Evolutionary conservation across 257 asterid genomes (phyloP).

Genomic region (Salvia splendens): DNA sequence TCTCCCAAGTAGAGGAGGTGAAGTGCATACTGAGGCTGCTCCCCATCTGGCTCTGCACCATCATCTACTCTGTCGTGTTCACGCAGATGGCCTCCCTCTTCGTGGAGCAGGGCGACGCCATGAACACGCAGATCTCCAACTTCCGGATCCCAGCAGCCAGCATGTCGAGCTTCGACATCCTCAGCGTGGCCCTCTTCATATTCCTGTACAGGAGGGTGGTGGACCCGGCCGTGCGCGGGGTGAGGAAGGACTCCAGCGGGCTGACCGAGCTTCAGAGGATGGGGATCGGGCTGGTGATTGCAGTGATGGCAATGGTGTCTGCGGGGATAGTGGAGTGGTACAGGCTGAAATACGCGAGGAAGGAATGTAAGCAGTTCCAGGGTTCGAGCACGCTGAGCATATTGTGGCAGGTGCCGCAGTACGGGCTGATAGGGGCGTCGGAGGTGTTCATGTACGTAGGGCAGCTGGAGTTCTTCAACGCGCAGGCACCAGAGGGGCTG

Average conservation of each 20-base stretch:
- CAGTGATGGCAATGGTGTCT: constrained; percentile 72
- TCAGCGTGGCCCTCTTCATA: constrained; percentile 81
- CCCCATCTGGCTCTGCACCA: constrained; percentile 98
- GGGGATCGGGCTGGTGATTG: constrained; percentile 89
- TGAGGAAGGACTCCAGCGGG: constrained; percentile 43
- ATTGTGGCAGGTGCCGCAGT: constrained; percentile 94
- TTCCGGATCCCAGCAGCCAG: constrained; percentile 90
- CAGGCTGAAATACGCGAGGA: constrained; percentile 61
- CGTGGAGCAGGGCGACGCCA: constrained; percentile 96
- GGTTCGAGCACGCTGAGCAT: constrained; percentile 87
- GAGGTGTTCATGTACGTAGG: constrained; percentile 96
- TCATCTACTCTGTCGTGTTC: constrained; percentile 84
- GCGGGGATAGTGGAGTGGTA: constrained; percentile 80
- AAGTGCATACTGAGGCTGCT: constrained; percentile 76
- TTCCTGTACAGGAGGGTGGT: constrained; percentile 73
- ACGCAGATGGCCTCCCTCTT: constrained; percentile 98
- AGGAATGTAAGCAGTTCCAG: constrained; percentile 63
- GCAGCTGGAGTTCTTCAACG: constrained; percentile 86
- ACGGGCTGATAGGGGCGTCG: constrained; percentile 80
- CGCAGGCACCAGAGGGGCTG: constrained; percentile 84
- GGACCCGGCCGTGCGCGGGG: constrained; percentile 54
- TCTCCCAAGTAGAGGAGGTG: constrained; percentile 96
- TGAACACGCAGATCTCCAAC: constrained; percentile 61
- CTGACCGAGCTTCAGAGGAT: constrained; percentile 88
- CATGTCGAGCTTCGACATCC: constrained; percentile 91